Base-by-base conservation (phyloP, 2,329 filamentous ascomycete genomes). In the Dryadomyces sulphureus region DNA sequence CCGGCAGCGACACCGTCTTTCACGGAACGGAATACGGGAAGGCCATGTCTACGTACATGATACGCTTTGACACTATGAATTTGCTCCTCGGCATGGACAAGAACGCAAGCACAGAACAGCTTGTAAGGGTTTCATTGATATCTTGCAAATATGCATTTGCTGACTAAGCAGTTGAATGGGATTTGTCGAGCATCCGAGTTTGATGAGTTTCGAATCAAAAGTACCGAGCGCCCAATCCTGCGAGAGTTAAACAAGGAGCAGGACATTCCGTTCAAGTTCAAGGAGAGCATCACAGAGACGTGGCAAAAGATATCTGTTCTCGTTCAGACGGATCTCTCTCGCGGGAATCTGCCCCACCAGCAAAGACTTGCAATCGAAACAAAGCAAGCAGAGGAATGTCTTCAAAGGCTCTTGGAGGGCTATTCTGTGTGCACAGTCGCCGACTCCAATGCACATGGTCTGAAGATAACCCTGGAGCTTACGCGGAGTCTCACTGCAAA, bases 11-110 rank as follows among this genome's bases (percentile, higher is more conserved):
- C 19, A 58, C 60, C 0, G 61, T 61, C 4, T 69, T 90, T 41
- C 67, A 63, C 22, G 77, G 75, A 39, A 90, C 84, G 0, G 76
- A 80, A 42, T 85, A 82, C 55, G 86, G 86, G 1, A 71, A 81
- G 47, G 81, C 81, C 5, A 93, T 94, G 86, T 83, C 85, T 38
- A 75, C 77, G 41, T 93, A 90, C 58, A 90, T 86, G 64, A 67
- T 92, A 3, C 76, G 76, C 20, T 89, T 89, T 54, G 72, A 81
- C 34, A 92, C 85, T 0, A 93, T 92, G 84, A 81, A 78, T 54
- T 59, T 68, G 1, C 67, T 93, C 14, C 63, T 90, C 38, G 65
- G 66, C 0, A 66, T 92, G 45, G 72, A 74, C n/a, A 60, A 64
- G 1, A 73, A 70, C 36, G 71, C 79, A 0, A 75, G 71, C 7